Percentiles rank a stretch among this genome's conserved stretches.
Conservation (phyloP, 2,329 filamentous ascomycete genomes). For the Ophiostoma sp. region DNA sequence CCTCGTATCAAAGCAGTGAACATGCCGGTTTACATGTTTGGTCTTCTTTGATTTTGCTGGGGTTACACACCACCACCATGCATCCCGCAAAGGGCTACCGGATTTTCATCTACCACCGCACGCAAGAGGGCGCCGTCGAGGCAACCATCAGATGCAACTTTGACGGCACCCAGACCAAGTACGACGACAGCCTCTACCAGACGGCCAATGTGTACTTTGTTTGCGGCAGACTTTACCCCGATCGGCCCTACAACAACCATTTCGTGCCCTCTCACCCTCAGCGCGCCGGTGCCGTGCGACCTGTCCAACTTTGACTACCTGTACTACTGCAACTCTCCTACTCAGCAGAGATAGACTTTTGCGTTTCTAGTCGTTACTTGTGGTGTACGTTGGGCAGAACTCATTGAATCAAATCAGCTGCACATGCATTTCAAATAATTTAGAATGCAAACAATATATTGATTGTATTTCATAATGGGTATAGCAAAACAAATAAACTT, state of each 20-base stretch:
- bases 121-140: not conserved
- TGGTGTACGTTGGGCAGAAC: not conserved
- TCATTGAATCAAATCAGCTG: too few relatives aligned
- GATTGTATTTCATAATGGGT: not conserved
- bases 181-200: conserved; percentile 9
- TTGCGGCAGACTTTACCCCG: not conserved
- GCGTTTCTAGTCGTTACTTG: not conserved
- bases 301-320: not conserved
- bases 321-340: not conserved
- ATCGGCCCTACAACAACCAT: not conserved
- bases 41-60: too few relatives aligned
- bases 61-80: not conserved
- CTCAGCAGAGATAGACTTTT: not conserved
- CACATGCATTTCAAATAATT: too few relatives aligned
- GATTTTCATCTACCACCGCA: not conserved
- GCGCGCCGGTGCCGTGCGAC: not conserved
- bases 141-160: not conserved
- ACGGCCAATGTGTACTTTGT: not conserved
- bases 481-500: not conserved
- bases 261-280: not conserved
- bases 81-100: not conserved
- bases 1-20: too few relatives aligned
- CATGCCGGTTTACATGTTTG: too few relatives aligned
- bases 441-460: too few relatives aligned
- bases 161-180: not conserved